Percentiles rank a stretch among this genome's conserved stretches.
phyloP scores from a whole-genome alignment of 2,329 filamentous ascomycete genomes.

The Ophiostoma montium region DNA sequence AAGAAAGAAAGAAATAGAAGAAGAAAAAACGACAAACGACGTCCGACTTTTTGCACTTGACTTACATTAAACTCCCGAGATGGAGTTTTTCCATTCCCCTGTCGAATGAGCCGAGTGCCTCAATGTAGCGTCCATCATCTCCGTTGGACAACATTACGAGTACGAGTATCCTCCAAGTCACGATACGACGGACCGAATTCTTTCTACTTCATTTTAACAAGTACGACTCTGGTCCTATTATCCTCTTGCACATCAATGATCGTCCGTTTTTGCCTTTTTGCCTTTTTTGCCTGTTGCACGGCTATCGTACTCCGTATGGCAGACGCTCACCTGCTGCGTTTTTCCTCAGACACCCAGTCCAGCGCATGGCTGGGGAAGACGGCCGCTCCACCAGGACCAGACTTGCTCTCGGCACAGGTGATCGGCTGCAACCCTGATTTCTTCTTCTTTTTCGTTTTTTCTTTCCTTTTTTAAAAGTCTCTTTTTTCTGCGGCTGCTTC shows the following conservation, averaged over 20 bases:
- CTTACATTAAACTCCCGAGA: not conserved
- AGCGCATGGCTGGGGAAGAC: not conserved
- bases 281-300: no score
- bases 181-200: no score
- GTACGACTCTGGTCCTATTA: no score
- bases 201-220: no score
- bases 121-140: no score
- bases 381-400: slow-evolving; percentile 11
- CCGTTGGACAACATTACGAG: no score
- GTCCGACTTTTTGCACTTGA: not conserved
- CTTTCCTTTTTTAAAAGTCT: not conserved
- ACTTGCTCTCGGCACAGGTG: not conserved
- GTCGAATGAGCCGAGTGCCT: no score
- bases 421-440: not conserved
- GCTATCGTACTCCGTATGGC: no score
- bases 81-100: no score
- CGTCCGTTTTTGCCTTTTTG: no score
- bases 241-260: no score
- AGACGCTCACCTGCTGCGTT: not conserved
- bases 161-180: no score
- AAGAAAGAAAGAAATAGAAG: not conserved
- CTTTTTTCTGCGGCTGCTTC: not conserved
- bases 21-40: not conserved
- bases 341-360: not conserved
- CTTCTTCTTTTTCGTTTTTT: not conserved